These are phyloP conservation scores for Nothomitra cinnamomea DNA, from an alignment of 2,329 filamentous ascomycete genomes.

Conservation along the genomic window DNA sequence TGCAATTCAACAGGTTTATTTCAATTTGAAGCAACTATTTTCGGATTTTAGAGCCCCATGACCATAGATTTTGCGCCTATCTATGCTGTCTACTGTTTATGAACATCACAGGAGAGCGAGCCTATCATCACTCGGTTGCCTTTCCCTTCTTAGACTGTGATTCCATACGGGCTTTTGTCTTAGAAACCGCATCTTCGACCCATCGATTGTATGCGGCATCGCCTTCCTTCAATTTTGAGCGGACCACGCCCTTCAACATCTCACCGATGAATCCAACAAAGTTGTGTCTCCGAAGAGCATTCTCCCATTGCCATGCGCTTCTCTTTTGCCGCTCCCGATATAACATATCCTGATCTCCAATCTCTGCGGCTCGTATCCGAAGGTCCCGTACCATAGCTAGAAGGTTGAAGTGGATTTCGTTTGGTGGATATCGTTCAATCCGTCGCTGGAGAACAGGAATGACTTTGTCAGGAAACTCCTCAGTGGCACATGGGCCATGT, in stretches of 20 bases:
- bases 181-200: constrained; percentile 49
- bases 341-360: constrained; percentile 67
- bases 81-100: neutral
- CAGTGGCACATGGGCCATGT: constrained; percentile 57
- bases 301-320: constrained; percentile 83
- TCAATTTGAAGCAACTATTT: too few species aligned
- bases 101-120: neutral
- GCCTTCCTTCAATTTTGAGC: constrained; percentile 49
- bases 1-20: too few species aligned
- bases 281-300: constrained; percentile 78
- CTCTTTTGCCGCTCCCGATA: constrained; percentile 71
- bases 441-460: constrained; percentile 75
- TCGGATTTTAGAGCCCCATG: too few species aligned
- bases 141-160: constrained; percentile 3
- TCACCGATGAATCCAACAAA: constrained; percentile 93
- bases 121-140: neutral
- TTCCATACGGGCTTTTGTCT: constrained; percentile 31
- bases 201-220: constrained; percentile 52
- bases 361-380: constrained; percentile 56
- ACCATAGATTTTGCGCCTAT: neutral
- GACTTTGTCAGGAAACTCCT: constrained; percentile 61
- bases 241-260: constrained; percentile 73
- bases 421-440: constrained; percentile 66
- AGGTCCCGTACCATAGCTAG: constrained; percentile 82
- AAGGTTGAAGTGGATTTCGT: constrained; percentile 90